Evolutionary conservation across 768 basidiomycete genomes (phyloP).

Genomic region (Cystofilobasidium bisporidii): DNA sequence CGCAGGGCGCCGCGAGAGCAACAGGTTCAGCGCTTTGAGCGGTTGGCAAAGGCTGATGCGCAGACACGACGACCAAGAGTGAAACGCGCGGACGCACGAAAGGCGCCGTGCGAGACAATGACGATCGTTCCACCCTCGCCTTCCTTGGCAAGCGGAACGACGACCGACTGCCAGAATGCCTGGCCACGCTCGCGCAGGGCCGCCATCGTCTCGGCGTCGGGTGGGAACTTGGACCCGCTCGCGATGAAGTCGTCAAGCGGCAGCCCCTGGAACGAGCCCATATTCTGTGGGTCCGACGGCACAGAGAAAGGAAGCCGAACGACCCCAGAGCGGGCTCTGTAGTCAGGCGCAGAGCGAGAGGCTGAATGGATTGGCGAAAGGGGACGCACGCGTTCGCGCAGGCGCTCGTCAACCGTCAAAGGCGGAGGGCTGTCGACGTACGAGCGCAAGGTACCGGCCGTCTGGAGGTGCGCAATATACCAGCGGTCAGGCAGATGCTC

Average conservation of each 20-base stretch:
- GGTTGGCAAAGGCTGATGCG: too few relatives aligned
- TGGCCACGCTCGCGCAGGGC: not conserved
- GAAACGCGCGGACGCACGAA: not conserved
- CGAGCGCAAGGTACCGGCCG: not conserved
- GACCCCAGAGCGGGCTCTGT: not conserved
- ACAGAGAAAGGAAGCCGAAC: not conserved
- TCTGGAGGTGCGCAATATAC: not conserved
- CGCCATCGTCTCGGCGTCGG: not conserved
- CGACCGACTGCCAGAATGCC: not conserved
- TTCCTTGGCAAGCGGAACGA: not conserved
- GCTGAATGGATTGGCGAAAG: not conserved
- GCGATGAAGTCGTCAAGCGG: not conserved
- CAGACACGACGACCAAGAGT: too few relatives aligned
- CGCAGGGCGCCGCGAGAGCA: too few relatives aligned
- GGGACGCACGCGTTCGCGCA: not conserved
- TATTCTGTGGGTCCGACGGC: not conserved
- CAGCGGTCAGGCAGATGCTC: not conserved
- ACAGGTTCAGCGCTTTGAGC: too few relatives aligned
- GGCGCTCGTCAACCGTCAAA: not conserved
- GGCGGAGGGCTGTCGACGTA: not conserved
- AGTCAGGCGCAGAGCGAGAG: not conserved
- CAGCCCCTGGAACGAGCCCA: not conserved
- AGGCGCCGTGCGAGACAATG: slow-evolving; percentile 1
- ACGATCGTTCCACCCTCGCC: not conserved
- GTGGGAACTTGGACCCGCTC: not conserved